These are phyloP conservation scores for Termitomyces sp. DNA, from an alignment of 768 basidiomycete species.

Conservation along the genomic window DNA sequence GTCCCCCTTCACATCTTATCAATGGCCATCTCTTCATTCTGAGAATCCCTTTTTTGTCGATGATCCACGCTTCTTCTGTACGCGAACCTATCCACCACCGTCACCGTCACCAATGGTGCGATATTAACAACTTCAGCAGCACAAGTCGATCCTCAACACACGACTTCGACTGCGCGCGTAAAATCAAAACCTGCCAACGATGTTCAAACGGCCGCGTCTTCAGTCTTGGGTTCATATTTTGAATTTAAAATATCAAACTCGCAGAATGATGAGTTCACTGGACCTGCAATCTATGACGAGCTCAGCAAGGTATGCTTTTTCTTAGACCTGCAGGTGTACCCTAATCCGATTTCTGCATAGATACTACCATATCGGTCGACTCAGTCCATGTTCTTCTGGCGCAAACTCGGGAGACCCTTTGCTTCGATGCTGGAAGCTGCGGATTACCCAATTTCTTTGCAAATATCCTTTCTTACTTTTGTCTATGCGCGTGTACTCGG, in stretches of 20 bases:
- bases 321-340: not conserved
- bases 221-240: constrained; percentile 12
- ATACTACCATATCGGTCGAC: constrained; percentile 12
- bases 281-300: constrained; percentile 11
- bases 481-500: constrained; percentile 23
- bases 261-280: constrained; percentile 5
- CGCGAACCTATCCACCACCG: not conserved
- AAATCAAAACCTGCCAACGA: not conserved
- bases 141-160: constrained; percentile 2
- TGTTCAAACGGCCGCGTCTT: constrained; percentile 8
- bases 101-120: not conserved
- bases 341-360: not conserved
- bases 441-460: constrained; percentile 16
- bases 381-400: constrained; percentile 22
- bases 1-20: not conserved
- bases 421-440: constrained; percentile 25
- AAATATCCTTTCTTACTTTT: constrained; percentile 24
- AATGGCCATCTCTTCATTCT: constrained; percentile 10
- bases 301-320: constrained; percentile 13
- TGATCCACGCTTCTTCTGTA: constrained; percentile 14
- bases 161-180: not conserved
- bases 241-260: constrained; percentile 3
- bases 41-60: constrained; percentile 11
- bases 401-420: constrained; percentile 20
- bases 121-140: constrained; percentile 3